Evolutionary conservation across 257 asterid species (phyloP).

Genomic region (Plantago elongata): DNA sequence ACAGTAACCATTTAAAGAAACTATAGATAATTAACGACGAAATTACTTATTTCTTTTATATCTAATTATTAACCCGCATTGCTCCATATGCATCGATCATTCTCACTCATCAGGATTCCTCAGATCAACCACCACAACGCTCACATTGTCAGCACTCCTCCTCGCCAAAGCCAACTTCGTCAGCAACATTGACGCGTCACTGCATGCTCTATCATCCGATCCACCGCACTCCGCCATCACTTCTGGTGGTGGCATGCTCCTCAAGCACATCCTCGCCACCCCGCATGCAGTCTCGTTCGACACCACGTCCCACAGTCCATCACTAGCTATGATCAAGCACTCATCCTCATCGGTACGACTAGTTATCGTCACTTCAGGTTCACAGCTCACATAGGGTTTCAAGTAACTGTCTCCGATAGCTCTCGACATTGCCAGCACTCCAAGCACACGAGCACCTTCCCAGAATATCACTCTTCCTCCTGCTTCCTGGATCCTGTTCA

Average conservation of each 20-base stretch:
- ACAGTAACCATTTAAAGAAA: too few relatives aligned
- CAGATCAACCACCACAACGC: conserved; percentile 60
- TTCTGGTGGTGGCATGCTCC: conserved; percentile 21
- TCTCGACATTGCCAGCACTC: conserved; percentile 85
- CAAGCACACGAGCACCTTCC: conserved; percentile 82
- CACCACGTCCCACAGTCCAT: conserved; percentile 86
- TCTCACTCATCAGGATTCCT: conserved; percentile 23
- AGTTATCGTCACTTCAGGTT: conserved; percentile 67
- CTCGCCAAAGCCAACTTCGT: conserved; percentile 71
- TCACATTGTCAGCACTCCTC: conserved; percentile 58
- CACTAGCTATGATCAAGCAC: conserved; percentile 67
- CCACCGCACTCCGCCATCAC: conserved; percentile 11
- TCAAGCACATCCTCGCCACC: conserved; percentile 53
- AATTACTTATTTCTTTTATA: too few relatives aligned
- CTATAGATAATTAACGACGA: not conserved
- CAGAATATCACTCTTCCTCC: conserved; percentile 76
- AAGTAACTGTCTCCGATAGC: conserved; percentile 68
- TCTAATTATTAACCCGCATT: not conserved
- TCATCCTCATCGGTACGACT: conserved; percentile 56
- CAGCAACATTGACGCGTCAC: conserved; percentile 51
- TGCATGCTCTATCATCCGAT: conserved; percentile 40
- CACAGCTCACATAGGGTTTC: conserved; percentile 68
- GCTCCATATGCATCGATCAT: too few relatives aligned
- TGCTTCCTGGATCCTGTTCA: conserved; percentile 57
- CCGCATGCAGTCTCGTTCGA: conserved; percentile 67